Conservation (phyloP, 805 yeast genomes). For the Candida endomychidarum region DNA sequence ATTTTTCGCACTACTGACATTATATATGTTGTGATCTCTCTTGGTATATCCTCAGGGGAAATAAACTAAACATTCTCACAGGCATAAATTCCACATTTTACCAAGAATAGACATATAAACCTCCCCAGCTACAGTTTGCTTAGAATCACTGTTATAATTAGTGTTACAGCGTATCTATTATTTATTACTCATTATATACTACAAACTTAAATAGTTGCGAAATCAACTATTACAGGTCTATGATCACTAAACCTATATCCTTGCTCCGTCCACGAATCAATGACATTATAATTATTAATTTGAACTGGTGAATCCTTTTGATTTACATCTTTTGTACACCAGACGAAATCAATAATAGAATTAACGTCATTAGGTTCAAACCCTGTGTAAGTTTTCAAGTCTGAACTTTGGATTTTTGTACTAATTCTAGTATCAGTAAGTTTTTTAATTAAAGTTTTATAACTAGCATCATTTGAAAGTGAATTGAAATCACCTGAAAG, state of each 20-base stretch:
- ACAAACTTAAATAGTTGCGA: not conserved
- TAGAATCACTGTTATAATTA: no score
- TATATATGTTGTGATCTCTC: no score
- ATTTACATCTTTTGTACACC: conserved; percentile 28
- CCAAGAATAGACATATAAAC: no score
- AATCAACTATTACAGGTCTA: conserved; percentile 35
- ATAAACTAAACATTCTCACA: no score
- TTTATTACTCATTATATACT: no score
- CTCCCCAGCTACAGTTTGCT: no score
- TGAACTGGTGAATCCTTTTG: conserved; percentile 14
- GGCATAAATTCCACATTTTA: no score
- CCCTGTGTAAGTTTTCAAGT: conserved; percentile 42
- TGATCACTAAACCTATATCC: conserved; percentile 46
- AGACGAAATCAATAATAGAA: conserved; percentile 40
- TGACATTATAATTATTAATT: conserved; percentile 27
- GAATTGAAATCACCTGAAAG: conserved; percentile 62
- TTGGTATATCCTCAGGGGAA: not conserved
- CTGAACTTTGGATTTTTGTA: conserved; percentile 18
- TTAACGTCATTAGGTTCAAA: conserved; percentile 25
- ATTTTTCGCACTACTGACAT: conserved; percentile 7
- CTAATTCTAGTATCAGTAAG: conserved; percentile 29
- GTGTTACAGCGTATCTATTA: no score
- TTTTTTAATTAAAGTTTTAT: conserved; percentile 30
- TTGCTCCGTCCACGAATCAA: conserved; percentile 35
- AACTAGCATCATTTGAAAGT: conserved; percentile 16